Conservation (phyloP, 345 rosid genomes). For the Eucalyptus camaldulensis region DNA sequence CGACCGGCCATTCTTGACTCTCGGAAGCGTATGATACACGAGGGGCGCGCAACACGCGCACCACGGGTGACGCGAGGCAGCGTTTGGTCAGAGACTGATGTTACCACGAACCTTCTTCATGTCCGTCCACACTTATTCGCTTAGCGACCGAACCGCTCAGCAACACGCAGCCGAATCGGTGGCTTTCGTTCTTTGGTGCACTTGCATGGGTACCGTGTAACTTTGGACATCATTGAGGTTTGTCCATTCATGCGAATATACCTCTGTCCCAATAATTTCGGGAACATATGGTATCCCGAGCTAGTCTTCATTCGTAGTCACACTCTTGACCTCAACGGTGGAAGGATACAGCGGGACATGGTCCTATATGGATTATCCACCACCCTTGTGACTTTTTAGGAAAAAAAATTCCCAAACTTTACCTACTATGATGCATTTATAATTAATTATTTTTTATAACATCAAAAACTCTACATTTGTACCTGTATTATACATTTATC, state of each 20-base stretch:
- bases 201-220: not conserved
- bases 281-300: not conserved
- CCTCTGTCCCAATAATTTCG: not conserved
- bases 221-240: not conserved
- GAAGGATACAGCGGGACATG: not conserved
- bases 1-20: not conserved
- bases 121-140: not conserved
- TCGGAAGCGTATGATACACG: not conserved
- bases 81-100: not conserved
- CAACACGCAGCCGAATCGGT: not conserved
- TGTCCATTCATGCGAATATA: not conserved
- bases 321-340: not conserved
- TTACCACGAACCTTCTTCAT: not conserved
- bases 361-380: not conserved
- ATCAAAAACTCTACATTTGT: too few species aligned
- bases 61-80: not conserved
- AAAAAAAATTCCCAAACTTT: too few species aligned
- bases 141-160: not conserved
- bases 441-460: too few species aligned
- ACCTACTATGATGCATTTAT: too few species aligned
- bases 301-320: not conserved
- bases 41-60: not conserved
- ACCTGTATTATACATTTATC: too few species aligned
- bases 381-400: not conserved
- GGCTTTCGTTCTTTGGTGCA: not conserved